These are phyloP conservation scores for Termitomyces sp. DNA, from an alignment of 768 basidiomycete species.

Conservation along the genomic window DNA sequence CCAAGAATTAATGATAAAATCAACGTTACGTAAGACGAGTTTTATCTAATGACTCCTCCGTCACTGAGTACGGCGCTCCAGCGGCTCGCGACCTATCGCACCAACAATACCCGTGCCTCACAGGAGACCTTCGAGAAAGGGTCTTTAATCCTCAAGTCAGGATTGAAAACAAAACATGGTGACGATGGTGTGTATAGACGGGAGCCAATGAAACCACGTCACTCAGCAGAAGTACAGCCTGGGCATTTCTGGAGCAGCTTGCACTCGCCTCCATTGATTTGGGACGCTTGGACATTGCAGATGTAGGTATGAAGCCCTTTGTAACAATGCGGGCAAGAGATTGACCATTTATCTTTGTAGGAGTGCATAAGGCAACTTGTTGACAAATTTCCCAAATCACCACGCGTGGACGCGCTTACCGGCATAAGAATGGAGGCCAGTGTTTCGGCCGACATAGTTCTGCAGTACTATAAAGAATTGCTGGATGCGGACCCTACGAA, in stretches of 20 bases:
- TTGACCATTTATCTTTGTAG: constrained; percentile 30
- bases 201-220: constrained; percentile 4
- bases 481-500: constrained; percentile 65
- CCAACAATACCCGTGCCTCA: constrained; percentile 48
- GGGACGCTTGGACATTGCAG: constrained; percentile 65
- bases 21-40: constrained; percentile 8
- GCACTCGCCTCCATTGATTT: constrained; percentile 74
- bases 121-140: constrained; percentile 59
- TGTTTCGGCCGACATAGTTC: constrained; percentile 48
- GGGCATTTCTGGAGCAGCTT: constrained; percentile 80
- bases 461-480: constrained; percentile 62
- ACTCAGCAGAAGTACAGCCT: constrained; percentile 38
- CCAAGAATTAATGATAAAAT: constrained; percentile 17
- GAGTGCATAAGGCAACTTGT: constrained; percentile 57
- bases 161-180: constrained; percentile 37
- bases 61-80: constrained; percentile 44
- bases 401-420: constrained; percentile 70
- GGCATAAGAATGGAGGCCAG: constrained; percentile 77
- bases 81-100: constrained; percentile 48
- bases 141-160: constrained; percentile 41
- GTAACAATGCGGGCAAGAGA: constrained; percentile 21
- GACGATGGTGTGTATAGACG: constrained; percentile 46
- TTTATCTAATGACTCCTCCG: constrained; percentile 23
- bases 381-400: constrained; percentile 71
- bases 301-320: constrained; percentile 42